Conservation (phyloP, 345 rosid species). For the Microthlaspi erraticum region DNA sequence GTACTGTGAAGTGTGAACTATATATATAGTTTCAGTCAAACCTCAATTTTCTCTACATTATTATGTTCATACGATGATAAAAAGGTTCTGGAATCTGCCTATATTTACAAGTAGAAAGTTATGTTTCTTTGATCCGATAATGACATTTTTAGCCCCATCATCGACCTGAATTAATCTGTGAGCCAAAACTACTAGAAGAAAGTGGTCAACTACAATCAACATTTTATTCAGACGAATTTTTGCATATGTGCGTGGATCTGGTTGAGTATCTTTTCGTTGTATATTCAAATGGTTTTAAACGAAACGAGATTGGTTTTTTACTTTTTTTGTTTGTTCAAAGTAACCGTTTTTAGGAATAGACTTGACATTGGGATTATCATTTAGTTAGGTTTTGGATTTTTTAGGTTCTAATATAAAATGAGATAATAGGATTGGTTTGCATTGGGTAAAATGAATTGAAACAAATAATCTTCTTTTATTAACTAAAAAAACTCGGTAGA, state of each 20-base stretch:
- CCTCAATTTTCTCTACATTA: too few species aligned
- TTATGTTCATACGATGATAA: too few species aligned
- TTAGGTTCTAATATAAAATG: too few species aligned
- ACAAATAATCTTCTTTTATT: too few species aligned
- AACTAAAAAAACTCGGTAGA: too few species aligned
- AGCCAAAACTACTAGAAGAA: background rate
- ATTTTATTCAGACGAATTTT: background rate
- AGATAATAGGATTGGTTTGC: too few species aligned
- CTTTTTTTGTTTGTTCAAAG: background rate
- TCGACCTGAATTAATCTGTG: background rate
- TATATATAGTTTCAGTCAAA: too few species aligned
- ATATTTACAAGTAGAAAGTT: too few species aligned
- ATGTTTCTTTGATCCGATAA: background rate
- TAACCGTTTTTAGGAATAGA: background rate
- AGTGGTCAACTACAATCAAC: background rate
- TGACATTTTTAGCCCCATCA: background rate
- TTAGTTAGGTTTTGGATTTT: background rate
- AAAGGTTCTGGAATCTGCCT: background rate
- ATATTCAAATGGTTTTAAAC: background rate
- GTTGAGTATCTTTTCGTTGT: background rate
- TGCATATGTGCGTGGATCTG: background rate
- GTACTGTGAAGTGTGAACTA: too few species aligned
- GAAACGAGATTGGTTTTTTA: background rate
- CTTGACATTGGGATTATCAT: background rate
- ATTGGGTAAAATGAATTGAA: too few species aligned